Base-by-base conservation (phyloP, 1,284 basidiomycete genomes). In the Sanguinoderma infundibulare region DNA sequence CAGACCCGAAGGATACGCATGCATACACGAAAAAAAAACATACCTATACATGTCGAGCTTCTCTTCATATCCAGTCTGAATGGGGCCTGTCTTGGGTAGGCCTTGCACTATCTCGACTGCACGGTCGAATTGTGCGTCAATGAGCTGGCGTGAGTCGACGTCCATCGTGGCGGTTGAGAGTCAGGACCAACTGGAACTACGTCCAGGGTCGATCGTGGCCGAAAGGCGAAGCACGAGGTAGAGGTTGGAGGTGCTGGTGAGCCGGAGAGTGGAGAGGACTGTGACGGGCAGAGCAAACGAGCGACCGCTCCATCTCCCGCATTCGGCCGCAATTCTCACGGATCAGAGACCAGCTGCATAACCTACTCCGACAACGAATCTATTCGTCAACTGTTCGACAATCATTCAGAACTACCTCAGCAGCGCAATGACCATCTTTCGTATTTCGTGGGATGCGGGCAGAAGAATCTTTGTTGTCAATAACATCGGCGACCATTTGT, bases 1-100 rank as follows among this genome's bases (percentile, higher is more conserved):
- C 63, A 8, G 59, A 46, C 42, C 15, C 30, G 17, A 51, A 9
- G 12, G 17, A 32, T 32, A 12, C 4, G 38, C 28, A 36, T 24
- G 10, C 4, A 20, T n/a, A 56, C 38, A 57, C 53, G 24, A 38
- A 55, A 30, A 17, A 38, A 55, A 30, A 17, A 72, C 82, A 40
- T 61, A 91, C 89, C 94, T 95, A 74, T 98, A 98, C 84, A 98
- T 94, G 15, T 89, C 87, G 9, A 98, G 80, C 75, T 98, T 98
- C 75, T 98, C 96, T 70, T 98, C 96, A 75, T 98, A 98, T 57
- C 88, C 94, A 0, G 96, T 98, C 77, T 98, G 96, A 67, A 98
- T 96, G 42, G 96, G 95, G 0, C 97, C 96, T 10, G 90, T 92
- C 80, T 97, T 97, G 1, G 97, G 96, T 22, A 98, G 79, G 62